Base-by-base conservation (phyloP, 352 stramenopile genomes). In the Globisporangium acanthophoron region DNA sequence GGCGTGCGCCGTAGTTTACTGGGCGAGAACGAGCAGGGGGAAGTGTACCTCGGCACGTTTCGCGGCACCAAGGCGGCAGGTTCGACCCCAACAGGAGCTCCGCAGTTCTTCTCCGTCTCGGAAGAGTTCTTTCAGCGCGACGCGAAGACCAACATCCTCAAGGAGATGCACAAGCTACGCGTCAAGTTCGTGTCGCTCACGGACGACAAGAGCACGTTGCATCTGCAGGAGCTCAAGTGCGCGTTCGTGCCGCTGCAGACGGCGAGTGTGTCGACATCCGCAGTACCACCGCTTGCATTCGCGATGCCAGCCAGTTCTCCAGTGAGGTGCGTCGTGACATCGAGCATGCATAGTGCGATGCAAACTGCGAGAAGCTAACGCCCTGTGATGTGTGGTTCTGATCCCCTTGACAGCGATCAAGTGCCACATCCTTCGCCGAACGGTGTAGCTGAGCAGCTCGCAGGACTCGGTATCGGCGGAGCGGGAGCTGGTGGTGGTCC, bases 111-210 rank as follows among this genome's bases (percentile, higher is more conserved):
- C 56, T 27, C 59, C 44, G 73, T 90, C 52, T 59, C 64, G 9
- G 59, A 85, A 59, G 41, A 66, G 24, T 88, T 89, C 44, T 57
- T 70, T 43, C 74, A 85, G 51, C 67, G 51, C n/a, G 61, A 71
- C 12, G 50, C 47, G 15, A 67, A 86, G 56, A 72, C 74, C 44
- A 65, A 78, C 33, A 68, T 90, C n/a, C 73, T 92, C 51, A 80
- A 86, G 53, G 69, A 64, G 50, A 62, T 80, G 39, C 65, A 78
- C 16, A 61, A 33, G 12, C 48, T 92, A 20, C 71, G 71, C 15
- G 57, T 90, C 65, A 89, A 88, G 58, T 92, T 92, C 53, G 76
- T 90, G 48, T 90, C 80, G 2, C 63, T 92, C 5, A 76, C 69
- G 2, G 78, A 74, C 0, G 70, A 88, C 45, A 92, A 92, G 47